These are phyloP conservation scores for Diphasiastrum complanatum DNA, from an alignment of 83 land plant species.

Conservation along the genomic window DNA sequence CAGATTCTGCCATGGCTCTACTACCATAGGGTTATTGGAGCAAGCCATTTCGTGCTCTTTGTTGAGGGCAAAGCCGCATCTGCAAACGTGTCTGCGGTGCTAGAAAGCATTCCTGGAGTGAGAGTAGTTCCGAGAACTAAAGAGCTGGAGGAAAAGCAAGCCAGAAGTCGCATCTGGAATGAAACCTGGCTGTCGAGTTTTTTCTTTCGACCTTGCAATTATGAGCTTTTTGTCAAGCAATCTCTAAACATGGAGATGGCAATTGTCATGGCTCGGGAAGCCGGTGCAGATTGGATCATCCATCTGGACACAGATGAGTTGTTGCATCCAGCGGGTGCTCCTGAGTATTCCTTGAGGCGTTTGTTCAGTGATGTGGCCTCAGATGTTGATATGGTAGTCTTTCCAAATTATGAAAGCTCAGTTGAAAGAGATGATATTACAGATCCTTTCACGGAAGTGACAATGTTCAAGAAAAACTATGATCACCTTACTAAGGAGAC, in stretches of 20 bases:
- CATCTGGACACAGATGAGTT: slow-evolving; percentile 22
- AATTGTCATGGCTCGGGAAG: slow-evolving; percentile 13
- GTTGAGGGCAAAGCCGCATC: slow-evolving; percentile 98
- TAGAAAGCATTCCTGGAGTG: slow-evolving; percentile 84
- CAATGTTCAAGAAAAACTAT: slow-evolving; percentile 17
- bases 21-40: slow-evolving; percentile 86
- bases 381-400: slow-evolving; percentile 17
- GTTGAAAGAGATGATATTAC: slow-evolving; percentile 3
- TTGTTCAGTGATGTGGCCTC: slow-evolving; percentile 3
- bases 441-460: slow-evolving; percentile 20
- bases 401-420: slow-evolving; percentile 13
- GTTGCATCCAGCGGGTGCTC: slow-evolving; percentile 13
- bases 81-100: slow-evolving; percentile 54
- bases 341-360: slow-evolving; percentile 7
- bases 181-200: slow-evolving; percentile 19
- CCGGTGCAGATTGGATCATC: slow-evolving; percentile 18
- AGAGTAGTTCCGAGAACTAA: slow-evolving; percentile 76
- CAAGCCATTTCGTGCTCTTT: slow-evolving; percentile 69
- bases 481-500: slow-evolving; percentile 11
- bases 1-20: slow-evolving; percentile 92
- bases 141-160: slow-evolving; percentile 90
- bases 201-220: slow-evolving; percentile 16
- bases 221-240: slow-evolving; percentile 14
- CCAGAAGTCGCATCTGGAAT: slow-evolving; percentile 53
- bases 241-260: slow-evolving; percentile 23